Conservation (phyloP, 176 grass and related monocot species). For the Microstegium vimineum region DNA sequence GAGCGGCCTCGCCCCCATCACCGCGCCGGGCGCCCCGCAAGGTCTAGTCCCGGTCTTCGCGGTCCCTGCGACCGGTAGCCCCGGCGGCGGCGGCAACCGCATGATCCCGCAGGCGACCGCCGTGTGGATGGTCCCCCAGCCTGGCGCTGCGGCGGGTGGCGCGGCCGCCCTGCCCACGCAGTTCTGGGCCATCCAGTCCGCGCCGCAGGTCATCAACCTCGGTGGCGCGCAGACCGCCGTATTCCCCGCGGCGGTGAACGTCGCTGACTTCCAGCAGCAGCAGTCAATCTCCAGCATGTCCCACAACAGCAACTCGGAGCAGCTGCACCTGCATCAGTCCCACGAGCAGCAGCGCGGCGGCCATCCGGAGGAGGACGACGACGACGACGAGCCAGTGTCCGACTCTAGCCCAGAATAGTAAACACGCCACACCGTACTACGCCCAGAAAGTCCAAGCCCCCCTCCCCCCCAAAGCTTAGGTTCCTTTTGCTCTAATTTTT, state of each 20-base stretch:
- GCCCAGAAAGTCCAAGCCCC: constrained; percentile 33
- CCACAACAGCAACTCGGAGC: constrained; percentile 30
- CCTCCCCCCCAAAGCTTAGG: constrained; percentile 17
- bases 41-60: constrained; percentile 80
- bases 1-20: constrained; percentile 67
- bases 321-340: constrained; percentile 15
- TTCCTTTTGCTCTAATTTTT: constrained; percentile 27
- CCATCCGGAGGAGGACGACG: constrained; percentile 51
- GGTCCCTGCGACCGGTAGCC: constrained; percentile 23
- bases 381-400: constrained; percentile 61
- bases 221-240: constrained; percentile 44
- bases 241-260: constrained; percentile 31
- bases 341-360: constrained; percentile 22
- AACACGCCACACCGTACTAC: neutral
- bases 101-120: constrained; percentile 77
- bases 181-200: constrained; percentile 75
- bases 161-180: constrained; percentile 35
- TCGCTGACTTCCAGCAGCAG: constrained; percentile 32
- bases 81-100: constrained; percentile 15
- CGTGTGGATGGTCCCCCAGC: constrained; percentile 78
- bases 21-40: constrained; percentile 23
- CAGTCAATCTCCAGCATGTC: constrained; percentile 16
- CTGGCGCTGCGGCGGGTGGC: constrained; percentile 10
- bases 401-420: constrained; percentile 52
- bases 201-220: constrained; percentile 72